Conservation (phyloP, 2,329 filamentous ascomycete genomes). For the Simplicillium aogashimaense region DNA sequence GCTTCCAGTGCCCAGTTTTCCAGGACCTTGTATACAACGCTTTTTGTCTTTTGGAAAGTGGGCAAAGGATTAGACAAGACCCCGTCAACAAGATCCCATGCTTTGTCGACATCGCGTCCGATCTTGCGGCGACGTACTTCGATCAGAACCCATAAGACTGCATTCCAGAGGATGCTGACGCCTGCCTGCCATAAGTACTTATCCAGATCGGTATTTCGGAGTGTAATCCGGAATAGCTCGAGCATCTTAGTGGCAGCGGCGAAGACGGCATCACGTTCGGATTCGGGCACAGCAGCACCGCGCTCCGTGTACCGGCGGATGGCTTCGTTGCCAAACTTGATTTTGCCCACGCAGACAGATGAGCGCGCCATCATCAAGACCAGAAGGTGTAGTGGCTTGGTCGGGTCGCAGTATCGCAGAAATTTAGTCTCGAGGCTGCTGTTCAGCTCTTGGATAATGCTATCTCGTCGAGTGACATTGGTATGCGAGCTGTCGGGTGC, state of each 20-base stretch:
- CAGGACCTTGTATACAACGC: constrained; percentile 12
- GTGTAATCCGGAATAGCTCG: constrained; percentile 12
- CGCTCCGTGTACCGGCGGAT: constrained; percentile 1
- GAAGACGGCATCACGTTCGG: constrained; percentile 6
- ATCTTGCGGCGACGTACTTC: constrained; percentile 14
- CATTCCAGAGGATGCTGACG: constrained; percentile 18
- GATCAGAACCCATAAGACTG: constrained; percentile 18
- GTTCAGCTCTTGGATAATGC: constrained; percentile 4
- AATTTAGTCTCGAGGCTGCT: constrained; percentile 6
- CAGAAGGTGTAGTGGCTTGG: constrained; percentile 4
- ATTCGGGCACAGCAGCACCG: background rate
- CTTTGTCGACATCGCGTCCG: constrained; percentile 15
- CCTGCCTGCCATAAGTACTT: constrained; percentile 18
- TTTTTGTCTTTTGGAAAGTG: constrained; percentile 10
- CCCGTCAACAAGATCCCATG: constrained; percentile 15
- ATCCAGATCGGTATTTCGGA: constrained; percentile 10
- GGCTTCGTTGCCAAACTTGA: constrained; percentile 5
- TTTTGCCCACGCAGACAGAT: constrained; percentile 6
- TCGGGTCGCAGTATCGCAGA: constrained; percentile 9
- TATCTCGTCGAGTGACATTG: background rate
- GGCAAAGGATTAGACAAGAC: constrained; percentile 13
- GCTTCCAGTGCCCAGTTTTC: constrained; percentile 7
- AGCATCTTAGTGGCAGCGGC: constrained; percentile 6
- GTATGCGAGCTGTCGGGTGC: background rate
- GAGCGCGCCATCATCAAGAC: constrained; percentile 4